A percentile compares a stretch with the other conserved stretches of the same genome.
These are phyloP conservation scores for Russula compacta DNA, from an alignment of 768 basidiomycete genomes.

Conservation along the genomic window DNA sequence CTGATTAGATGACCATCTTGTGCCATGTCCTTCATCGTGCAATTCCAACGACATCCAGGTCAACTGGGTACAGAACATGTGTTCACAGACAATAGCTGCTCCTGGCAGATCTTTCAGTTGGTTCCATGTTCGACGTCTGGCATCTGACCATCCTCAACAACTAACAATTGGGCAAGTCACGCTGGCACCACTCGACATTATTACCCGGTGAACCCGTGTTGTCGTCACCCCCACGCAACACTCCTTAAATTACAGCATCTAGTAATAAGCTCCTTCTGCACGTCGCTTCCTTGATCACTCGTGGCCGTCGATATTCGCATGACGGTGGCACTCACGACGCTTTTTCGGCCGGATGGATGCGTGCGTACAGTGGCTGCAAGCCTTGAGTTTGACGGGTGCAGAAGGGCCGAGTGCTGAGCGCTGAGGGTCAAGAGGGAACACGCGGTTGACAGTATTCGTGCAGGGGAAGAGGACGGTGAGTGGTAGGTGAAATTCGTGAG, in stretches of 20 bases:
- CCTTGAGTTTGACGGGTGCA: conserved; percentile 75
- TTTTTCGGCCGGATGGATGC: conserved; percentile 56
- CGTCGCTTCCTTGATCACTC: conserved; percentile 31
- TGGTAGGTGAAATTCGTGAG: conserved; percentile 82
- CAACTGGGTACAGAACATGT: conserved; percentile 40
- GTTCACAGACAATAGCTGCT: conserved; percentile 36
- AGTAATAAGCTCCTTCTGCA: conserved; percentile 57
- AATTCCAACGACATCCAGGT: conserved; percentile 29
- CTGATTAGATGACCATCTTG: too few species aligned
- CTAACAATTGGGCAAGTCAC: conserved; percentile 31
- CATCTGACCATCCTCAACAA: conserved; percentile 64
- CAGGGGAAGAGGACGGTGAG: conserved; percentile 56
- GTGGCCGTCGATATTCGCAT: conserved; percentile 31
- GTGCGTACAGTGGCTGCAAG: conserved; percentile 79
- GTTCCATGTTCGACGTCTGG: conserved; percentile 81
- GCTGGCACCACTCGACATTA: conserved; percentile 32
- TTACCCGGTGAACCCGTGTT: conserved; percentile 25
- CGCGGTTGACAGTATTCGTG: conserved; percentile 27
- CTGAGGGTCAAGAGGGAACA: conserved; percentile 30
- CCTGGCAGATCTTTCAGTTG: conserved; percentile 36
- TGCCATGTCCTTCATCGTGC: conserved; percentile 39
- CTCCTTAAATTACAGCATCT: conserved; percentile 60
- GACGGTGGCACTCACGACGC: conserved; percentile 37
- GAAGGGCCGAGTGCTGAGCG: conserved; percentile 49
- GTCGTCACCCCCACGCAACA: conserved; percentile 33